A percentile compares a stretch with the other conserved stretches of the same genome.
Conservation (phyloP, 257 asterid species). For the Handroanthus guayacan region DNA sequence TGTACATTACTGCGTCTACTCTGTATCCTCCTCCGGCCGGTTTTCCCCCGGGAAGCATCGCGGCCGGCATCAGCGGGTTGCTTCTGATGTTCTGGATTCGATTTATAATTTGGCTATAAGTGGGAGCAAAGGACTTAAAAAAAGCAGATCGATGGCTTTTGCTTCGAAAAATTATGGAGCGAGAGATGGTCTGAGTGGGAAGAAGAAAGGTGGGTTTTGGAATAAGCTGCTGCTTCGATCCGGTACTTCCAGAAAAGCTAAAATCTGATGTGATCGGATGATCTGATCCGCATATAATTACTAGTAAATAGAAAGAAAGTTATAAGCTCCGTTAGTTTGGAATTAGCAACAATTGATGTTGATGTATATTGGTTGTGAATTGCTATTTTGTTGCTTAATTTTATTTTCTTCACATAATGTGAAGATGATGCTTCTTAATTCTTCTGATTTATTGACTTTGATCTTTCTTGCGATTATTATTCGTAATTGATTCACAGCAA, state of each 20-base stretch:
- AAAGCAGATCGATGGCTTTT: slow-evolving; percentile 68
- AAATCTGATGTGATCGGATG: slow-evolving; percentile 11
- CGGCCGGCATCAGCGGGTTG: slow-evolving; percentile 47
- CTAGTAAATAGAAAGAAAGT: no score
- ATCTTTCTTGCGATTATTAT: not conserved
- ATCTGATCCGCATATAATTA: no score
- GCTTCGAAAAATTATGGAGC: slow-evolving; percentile 41
- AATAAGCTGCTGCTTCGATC: slow-evolving; percentile 53
- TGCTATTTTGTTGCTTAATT: not conserved
- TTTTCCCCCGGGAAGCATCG: slow-evolving; percentile 41
- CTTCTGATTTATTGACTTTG: not conserved
- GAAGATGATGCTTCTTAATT: not conserved
- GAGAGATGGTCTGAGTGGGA: slow-evolving; percentile 22
- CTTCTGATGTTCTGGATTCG: slow-evolving; percentile 50
- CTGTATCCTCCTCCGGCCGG: slow-evolving; percentile 44
- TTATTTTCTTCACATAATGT: not conserved
- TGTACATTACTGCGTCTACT: slow-evolving; percentile 27
- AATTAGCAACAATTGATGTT: not conserved
- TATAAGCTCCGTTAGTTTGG: no score
- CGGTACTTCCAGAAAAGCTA: slow-evolving; percentile 41
- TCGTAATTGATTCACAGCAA: not conserved
- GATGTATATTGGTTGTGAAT: not conserved
- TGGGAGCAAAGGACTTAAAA: slow-evolving; percentile 46
- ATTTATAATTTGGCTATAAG: slow-evolving; percentile 34
- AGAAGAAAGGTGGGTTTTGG: slow-evolving; percentile 78